These are phyloP conservation scores for Leccinellum rugosiceps DNA, from an alignment of 768 basidiomycete genomes.

Conservation along the genomic window DNA sequence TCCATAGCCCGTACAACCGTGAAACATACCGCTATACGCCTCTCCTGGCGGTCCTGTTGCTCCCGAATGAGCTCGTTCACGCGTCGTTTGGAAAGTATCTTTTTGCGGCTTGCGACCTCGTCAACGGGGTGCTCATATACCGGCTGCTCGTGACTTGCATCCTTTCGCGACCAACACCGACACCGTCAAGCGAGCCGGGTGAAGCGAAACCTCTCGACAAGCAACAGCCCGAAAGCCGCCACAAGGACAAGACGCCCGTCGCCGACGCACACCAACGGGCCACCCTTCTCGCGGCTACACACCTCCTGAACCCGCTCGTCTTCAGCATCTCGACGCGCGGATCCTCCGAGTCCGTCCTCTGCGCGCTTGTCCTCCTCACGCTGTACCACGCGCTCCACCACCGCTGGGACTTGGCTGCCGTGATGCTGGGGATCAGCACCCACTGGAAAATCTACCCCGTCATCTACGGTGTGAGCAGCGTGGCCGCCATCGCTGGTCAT, in stretches of 20 bases:
- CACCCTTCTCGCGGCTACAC: slow-evolving; percentile 58
- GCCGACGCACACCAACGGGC: slow-evolving; percentile 33
- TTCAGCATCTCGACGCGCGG: slow-evolving; percentile 97
- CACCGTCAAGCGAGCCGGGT: neutral
- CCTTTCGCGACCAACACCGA: slow-evolving; percentile 31
- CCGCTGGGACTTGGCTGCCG: slow-evolving; percentile 63
- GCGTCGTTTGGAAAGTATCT: slow-evolving; percentile 89
- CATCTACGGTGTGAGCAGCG: slow-evolving; percentile 80
- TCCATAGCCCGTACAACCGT: slow-evolving; percentile 77
- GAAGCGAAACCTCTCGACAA: slow-evolving; percentile 4
- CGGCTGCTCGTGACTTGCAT: slow-evolving; percentile 51
- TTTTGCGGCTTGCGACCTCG: slow-evolving; percentile 79
- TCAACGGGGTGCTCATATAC: slow-evolving; percentile 74
- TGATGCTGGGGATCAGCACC: slow-evolving; percentile 75
- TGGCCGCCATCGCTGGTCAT: slow-evolving; percentile 34
- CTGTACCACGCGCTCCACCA: slow-evolving; percentile 57
- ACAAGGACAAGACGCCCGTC: neutral
- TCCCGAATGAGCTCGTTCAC: slow-evolving; percentile 78
- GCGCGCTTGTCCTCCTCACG: slow-evolving; percentile 70
- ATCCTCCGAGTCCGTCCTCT: slow-evolving; percentile 88
- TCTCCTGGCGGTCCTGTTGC: slow-evolving; percentile 75
- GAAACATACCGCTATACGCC: slow-evolving; percentile 98
- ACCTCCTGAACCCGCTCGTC: slow-evolving; percentile 92
- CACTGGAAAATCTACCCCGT: slow-evolving; percentile 99
- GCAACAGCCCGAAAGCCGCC: neutral